Base-by-base conservation (phyloP, 2,329 filamentous ascomycete species). In the Alternaria ventricosa region DNA sequence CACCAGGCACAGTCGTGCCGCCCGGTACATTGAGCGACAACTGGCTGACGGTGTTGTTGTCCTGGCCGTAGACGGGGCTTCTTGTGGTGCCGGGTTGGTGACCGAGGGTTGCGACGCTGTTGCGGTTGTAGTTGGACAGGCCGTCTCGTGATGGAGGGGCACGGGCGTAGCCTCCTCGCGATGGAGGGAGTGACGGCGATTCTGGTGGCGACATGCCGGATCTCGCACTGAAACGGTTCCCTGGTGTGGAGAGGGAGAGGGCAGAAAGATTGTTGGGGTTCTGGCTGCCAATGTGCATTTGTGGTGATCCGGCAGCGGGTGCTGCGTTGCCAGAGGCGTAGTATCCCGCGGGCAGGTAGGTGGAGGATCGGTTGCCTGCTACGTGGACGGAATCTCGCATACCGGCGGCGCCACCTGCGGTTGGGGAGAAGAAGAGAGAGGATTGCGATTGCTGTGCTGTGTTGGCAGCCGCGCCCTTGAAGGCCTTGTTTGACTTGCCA, bases 401-500 rank as follows among this genome's bases (percentile, higher is more conserved):
- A 61, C 85, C 84, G 8, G 87, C 82, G 7, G 75, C 70, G 23
- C 76, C 75, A 43, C 87, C 88, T 2, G 94, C 94, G 0, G 96
- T 98, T 0, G 96, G 96, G 8, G 94, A 97, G 84, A 97, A 99
- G 87, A 99, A 99, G 15, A 98, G 85, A 66, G 91, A 92, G 49
- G 71, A 75, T 36, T 70, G 69, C 25, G 64, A 66, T 61, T 68
- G 76, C 71, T 76, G 72, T 54, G 75, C 68, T 23, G 72, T 72
- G 47, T 68, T 72, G 22, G 64, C 65, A 20, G 70, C 63, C 12
- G 57, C 49, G 23, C 73, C 73, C 12, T 76, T 70, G 28, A 76
- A 77, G n/a, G 75, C 71, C 53, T 76, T 77, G 27, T 71, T 49
- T 4, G 74, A 69, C 54, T 67, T 75, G n/a, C 76, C 75, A 20